Percentiles rank a stretch among this genome's conserved stretches.
Evolutionary conservation across 2,329 filamentous ascomycete species (phyloP).

Genomic region (Trichophaea hybrida): DNA sequence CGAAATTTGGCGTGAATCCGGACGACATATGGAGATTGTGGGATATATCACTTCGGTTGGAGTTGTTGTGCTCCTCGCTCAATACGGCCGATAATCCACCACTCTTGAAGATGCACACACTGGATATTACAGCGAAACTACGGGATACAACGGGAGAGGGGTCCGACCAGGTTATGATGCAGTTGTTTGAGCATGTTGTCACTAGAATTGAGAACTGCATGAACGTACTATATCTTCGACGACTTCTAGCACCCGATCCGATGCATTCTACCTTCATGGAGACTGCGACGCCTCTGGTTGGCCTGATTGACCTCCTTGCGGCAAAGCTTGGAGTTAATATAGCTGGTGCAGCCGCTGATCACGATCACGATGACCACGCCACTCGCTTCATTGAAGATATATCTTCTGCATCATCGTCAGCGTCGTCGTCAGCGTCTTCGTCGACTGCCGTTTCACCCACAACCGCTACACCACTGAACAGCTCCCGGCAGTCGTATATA

Average conservation of each 20-base stretch:
- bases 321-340: slow-evolving; percentile 12
- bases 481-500: neutral
- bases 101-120: slow-evolving; percentile 39
- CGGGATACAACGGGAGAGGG: slow-evolving; percentile 62
- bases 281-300: slow-evolving; percentile 6
- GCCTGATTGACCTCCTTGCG: slow-evolving; percentile 15
- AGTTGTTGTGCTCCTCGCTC: slow-evolving; percentile 84
- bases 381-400: neutral
- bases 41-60: slow-evolving; percentile 73
- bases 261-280: neutral
- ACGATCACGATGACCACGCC: neutral
- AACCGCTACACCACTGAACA: neutral
- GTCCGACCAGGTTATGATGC: slow-evolving; percentile 73
- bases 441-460: slow-evolving; percentile 2
- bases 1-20: slow-evolving; percentile 55
- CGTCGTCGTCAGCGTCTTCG: neutral
- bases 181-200: slow-evolving; percentile 88
- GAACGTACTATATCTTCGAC: slow-evolving; percentile 24
- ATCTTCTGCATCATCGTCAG: neutral
- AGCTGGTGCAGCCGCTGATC: neutral
- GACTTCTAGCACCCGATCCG: slow-evolving; percentile 7
- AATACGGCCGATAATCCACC: slow-evolving; percentile 14
- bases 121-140: slow-evolving; percentile 60
- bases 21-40: slow-evolving; percentile 80
- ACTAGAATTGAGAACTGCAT: slow-evolving; percentile 59